These are phyloP conservation scores for Colletotrichum simmondsii DNA, from an alignment of 2,329 filamentous ascomycete genomes.

Conservation along the genomic window DNA sequence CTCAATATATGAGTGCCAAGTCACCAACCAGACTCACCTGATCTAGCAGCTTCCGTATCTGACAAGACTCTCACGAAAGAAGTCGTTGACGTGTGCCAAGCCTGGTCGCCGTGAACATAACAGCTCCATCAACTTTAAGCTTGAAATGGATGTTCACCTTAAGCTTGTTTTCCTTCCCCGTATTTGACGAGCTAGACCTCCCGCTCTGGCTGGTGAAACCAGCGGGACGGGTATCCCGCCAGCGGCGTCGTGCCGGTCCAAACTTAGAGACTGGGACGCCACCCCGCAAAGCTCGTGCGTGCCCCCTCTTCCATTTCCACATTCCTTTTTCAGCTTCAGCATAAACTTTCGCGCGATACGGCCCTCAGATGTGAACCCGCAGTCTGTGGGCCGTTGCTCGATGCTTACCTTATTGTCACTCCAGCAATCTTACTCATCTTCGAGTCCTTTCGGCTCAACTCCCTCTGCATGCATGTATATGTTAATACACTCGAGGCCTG, in stretches of 20 bases:
- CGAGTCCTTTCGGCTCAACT: not conserved
- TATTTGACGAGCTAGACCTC: not conserved
- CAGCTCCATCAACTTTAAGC: not conserved
- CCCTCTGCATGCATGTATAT: not conserved
- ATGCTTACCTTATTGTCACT: not conserved
- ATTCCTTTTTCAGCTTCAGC: not conserved
- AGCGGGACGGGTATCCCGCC: not conserved
- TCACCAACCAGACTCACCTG: not conserved
- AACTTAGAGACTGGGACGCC: not conserved
- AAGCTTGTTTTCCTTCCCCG: not conserved
- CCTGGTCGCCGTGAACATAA: not conserved
- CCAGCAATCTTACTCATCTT: not conserved
- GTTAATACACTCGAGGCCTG: not conserved
- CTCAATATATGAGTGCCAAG: not conserved
- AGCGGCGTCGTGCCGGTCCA: not conserved
- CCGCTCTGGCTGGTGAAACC: not conserved
- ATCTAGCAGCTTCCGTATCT: not conserved
- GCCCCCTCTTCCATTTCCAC: not conserved
- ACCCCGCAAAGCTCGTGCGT: not conserved
- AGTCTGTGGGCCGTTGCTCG: not conserved
- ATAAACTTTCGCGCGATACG: not conserved
- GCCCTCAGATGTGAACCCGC: conserved; percentile 5
- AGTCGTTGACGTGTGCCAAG: conserved; percentile 6
- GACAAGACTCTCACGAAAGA: not conserved
- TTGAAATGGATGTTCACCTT: not conserved